Base-by-base conservation (phyloP, 805 yeast species). In the Yarrowia osloensis region DNA sequence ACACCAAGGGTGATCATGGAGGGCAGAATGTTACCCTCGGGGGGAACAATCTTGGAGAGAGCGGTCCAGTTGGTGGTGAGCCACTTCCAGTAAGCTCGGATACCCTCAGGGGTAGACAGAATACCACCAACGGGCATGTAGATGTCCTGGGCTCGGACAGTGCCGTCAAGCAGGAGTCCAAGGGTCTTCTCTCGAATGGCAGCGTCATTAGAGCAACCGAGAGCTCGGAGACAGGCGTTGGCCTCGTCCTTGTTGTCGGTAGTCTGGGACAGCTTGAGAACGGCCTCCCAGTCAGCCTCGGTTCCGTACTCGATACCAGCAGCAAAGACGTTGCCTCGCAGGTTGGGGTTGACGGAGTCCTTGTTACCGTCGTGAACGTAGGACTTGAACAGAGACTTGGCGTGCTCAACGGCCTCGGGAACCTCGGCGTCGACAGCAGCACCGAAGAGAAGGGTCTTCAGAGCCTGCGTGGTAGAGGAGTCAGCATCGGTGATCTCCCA, bases 1-100 rank as follows among this genome's bases (percentile, higher is more conserved):
- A 90, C 83, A 57, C 87, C 79, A 39, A 89, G 70, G 35, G 82
- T 80, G 44, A 94, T 89, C 68, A 95, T 87, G 21, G 88, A 81
- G 22, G 94, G 89, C 72, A 94, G 81, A 90, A 92, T 86, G 26
- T 91, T 82, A 70, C 88, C 82, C 13, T 91, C 88, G 17, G 96
- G 91, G 63, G 98, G 97, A 75, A 91, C 83, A 73, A 83, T 80
- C 75, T 85, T 82, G 72, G 79, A 78, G 69, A 94, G 74, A 52
- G 80, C 82, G 67, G 86, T 91, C 94, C 96, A 94, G 77, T 93
- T 87, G 15, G 68, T 73, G 72, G 83, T 82, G 21, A 77, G 73
- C 97, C 97, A 94, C 19, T 73, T 67, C 91, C 93, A 93, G 70
- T 88, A 78, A 13, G 85, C 83, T 71, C 85, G 85, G 68, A 88